phyloP scores from a whole-genome alignment of 805 yeast species.

The Wickerhamiella kurtzmanii region DNA sequence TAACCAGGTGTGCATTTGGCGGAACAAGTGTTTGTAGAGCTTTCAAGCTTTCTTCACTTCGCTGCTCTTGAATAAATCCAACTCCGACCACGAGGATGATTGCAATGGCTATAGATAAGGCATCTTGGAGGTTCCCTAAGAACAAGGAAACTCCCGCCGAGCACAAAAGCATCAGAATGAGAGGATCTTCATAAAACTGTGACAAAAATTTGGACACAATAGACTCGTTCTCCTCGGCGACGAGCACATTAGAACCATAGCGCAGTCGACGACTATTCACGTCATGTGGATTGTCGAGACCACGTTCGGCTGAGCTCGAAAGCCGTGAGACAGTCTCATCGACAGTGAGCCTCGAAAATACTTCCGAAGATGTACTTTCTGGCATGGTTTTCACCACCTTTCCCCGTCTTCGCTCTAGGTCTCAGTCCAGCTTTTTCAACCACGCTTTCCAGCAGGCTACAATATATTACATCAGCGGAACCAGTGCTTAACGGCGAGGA shows the following conservation, averaged over 20 bases:
- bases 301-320: conserved; percentile 45
- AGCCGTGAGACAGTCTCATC: conserved; percentile 54
- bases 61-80: conserved; percentile 93
- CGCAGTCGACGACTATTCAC: conserved; percentile 53
- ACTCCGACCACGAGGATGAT: conserved; percentile 88
- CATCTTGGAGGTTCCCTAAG: conserved; percentile 96
- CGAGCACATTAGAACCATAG: conserved; percentile 73
- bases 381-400: not conserved
- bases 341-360: conserved; percentile 45
- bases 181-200: conserved; percentile 80
- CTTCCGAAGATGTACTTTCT: conserved; percentile 38
- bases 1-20: conserved; percentile 84
- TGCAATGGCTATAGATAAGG: conserved; percentile 85
- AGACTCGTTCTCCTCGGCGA: conserved; percentile 63
- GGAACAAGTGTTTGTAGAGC: conserved; percentile 91
- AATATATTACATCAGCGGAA: not conserved
- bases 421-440: not conserved
- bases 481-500: too few species aligned
- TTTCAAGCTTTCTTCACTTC: conserved; percentile 87
- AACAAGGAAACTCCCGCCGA: conserved; percentile 76
- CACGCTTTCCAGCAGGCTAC: not conserved
- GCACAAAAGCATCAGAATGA: conserved; percentile 75
- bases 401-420: not conserved
- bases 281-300: conserved; percentile 59
- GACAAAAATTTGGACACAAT: conserved; percentile 57